Evolutionary conservation across 768 basidiomycete species (phyloP).

Genomic region (Ramaria rubella): DNA sequence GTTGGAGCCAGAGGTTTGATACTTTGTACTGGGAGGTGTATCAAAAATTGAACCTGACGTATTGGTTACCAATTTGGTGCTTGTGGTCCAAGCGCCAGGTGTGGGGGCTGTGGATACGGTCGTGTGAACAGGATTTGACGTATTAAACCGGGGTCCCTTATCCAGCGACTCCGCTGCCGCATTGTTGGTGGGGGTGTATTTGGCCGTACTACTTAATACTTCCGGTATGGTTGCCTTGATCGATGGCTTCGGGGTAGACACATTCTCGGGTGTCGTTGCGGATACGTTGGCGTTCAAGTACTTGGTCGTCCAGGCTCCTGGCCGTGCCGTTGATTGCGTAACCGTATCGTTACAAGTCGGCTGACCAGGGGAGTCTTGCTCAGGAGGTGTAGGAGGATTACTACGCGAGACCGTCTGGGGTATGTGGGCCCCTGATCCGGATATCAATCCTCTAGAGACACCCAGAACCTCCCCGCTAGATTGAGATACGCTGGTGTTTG

Average conservation of each 20-base stretch:
- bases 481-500: background rate
- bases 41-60: conserved; percentile 2
- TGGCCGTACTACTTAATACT: background rate
- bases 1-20: background rate
- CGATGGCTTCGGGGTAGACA: background rate
- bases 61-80: background rate
- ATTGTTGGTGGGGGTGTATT: background rate
- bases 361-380: background rate
- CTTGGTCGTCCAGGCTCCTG: conserved; percentile 7
- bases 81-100: conserved; percentile 8
- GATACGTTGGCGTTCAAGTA: background rate
- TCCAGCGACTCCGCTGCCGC: background rate
- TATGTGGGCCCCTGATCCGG: background rate
- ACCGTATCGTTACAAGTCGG: background rate
- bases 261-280: background rate
- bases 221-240: background rate
- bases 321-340: background rate
- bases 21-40: background rate
- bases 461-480: background rate
- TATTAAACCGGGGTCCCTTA: background rate
- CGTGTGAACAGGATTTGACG: background rate
- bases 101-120: background rate
- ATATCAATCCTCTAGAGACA: background rate
- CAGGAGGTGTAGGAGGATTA: conserved; percentile 3
- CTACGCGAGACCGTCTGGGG: background rate